Percentiles rank a stretch among this genome's conserved stretches.
phyloP scores from a whole-genome alignment of 2,329 filamentous ascomycete genomes.

The Trichoderma cornu-damae region DNA sequence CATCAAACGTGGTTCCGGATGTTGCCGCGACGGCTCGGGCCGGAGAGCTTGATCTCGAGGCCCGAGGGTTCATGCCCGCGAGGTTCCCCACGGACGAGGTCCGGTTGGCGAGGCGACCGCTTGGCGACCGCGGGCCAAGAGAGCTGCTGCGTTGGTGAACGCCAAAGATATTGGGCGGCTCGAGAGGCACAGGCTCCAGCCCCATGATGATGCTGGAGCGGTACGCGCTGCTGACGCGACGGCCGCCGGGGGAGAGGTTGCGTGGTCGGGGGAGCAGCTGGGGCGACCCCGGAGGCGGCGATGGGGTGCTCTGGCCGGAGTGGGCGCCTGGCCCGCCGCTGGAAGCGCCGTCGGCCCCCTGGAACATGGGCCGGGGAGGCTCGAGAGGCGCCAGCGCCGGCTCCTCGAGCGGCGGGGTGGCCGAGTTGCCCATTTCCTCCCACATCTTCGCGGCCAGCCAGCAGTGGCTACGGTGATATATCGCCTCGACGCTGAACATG shows the following conservation, averaged over 20 bases:
- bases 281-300: slow-evolving; percentile 29
- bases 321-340: slow-evolving; percentile 21
- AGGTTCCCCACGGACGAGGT: slow-evolving; percentile 37
- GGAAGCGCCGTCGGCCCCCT: slow-evolving; percentile 27
- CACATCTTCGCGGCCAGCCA: slow-evolving; percentile 50
- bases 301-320: slow-evolving; percentile 25
- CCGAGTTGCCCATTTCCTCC: slow-evolving; percentile 36
- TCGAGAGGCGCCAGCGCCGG: slow-evolving; percentile 36
- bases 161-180: slow-evolving; percentile 29
- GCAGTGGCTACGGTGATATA: slow-evolving; percentile 54
- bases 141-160: slow-evolving; percentile 35
- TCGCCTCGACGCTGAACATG: slow-evolving; percentile 57
- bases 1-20: slow-evolving; percentile 44
- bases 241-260: slow-evolving; percentile 35
- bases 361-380: slow-evolving; percentile 36
- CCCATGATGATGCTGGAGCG: slow-evolving; percentile 43
- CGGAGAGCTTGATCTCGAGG: slow-evolving; percentile 21
- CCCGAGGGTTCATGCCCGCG: slow-evolving; percentile 23
- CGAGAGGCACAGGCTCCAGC: slow-evolving; percentile 40
- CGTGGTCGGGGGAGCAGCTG: slow-evolving; percentile 34
- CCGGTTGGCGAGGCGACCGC: slow-evolving; percentile 31
- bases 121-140: slow-evolving; percentile 31
- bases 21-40: slow-evolving; percentile 22
- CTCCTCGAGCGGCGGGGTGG: slow-evolving; percentile 28
- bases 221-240: slow-evolving; percentile 32